A percentile compares a stretch with the other conserved stretches of the same genome.
These are phyloP conservation scores for Xylaria grammica DNA, from an alignment of 495 filamentous ascomycete genomes.

Conservation along the genomic window DNA sequence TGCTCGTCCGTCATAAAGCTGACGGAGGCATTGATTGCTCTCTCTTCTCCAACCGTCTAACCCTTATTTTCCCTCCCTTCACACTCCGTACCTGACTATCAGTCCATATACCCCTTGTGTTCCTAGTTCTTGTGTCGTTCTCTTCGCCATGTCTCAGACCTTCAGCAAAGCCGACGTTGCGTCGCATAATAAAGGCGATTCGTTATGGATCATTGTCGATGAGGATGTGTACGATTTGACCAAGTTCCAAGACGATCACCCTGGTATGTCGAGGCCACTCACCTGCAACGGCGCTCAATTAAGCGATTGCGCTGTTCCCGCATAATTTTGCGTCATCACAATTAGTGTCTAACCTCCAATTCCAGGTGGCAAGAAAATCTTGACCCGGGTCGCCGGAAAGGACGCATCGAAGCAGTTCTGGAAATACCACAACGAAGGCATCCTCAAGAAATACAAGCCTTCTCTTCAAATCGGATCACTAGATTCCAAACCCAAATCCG, in stretches of 20 bases:
- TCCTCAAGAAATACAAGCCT: conserved; percentile 93
- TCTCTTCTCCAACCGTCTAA: not conserved
- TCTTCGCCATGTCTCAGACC: conserved; percentile 77
- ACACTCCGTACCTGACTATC: not conserved
- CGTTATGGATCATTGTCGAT: conserved; percentile 89
- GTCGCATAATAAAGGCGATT: conserved; percentile 84
- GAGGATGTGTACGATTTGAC: conserved; percentile 97
- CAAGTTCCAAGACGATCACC: conserved; percentile 92
- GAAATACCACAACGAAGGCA: conserved; percentile 96
- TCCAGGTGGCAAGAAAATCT: conserved; percentile 94
- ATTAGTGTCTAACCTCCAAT: conserved; percentile 21
- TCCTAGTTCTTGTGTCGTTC: conserved; percentile 41
- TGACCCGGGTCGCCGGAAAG: conserved; percentile 91
- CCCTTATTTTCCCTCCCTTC: not conserved
- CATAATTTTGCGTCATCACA: not conserved
- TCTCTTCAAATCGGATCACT: conserved; percentile 89
- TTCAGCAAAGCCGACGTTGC: conserved; percentile 86
- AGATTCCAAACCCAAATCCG: conserved; percentile 76
- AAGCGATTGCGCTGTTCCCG: not conserved
- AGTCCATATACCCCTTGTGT: conserved; percentile 37
- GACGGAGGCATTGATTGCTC: not conserved
- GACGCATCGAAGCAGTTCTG: conserved; percentile 98
- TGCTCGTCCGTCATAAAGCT: not conserved
- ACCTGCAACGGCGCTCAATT: not conserved
- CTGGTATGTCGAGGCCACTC: conserved; percentile 57